Evolutionary conservation across 2,329 filamentous ascomycete genomes (phyloP), one percentile per base, ranked within the genome.

Genomic region (Penicillium nordicum): DNA sequence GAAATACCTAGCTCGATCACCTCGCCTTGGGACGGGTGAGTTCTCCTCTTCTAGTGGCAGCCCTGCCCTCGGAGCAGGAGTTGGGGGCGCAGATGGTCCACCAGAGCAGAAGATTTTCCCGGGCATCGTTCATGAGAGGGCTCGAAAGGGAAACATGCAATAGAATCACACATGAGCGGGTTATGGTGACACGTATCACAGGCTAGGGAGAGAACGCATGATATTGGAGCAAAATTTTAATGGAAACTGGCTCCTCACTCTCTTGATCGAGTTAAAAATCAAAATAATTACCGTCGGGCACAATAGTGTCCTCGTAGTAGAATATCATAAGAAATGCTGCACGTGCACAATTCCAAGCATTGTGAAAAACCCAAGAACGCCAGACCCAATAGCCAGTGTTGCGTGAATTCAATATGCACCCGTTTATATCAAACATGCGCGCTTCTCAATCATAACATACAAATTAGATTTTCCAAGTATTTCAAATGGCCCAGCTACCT

Each of bases 401-500:
- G 18, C 6, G n/a, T 41, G 21, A 29, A 18, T 36, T 23, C 11
- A 43, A 30, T 37, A 30, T 36, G n/a, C 30, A 43, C n/a, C 43
- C 30, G 30, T 41, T 10, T 44, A 37, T 50, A 16, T 49, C 7
- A 32, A 3, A 40, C 7, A 43, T 47, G 38, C 50, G 44, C 36
- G 36, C 36, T 36, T 25, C n/a, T 37, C 32, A 12, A 34, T 16
- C 43, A 37, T 32, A 30, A 11, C 25, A 51, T 30, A 40, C 21
- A 42, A 42, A 36, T 41, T 27, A 16, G 7, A 21, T 40, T 2
- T 51, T 18, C 5, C 9, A 32, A 48, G 4, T 18, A 40, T 0
- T 47, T 69, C 61, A 89, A 56, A 88, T 82, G 41, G 87, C 88
- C 88, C 88, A 92, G 66, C 88, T 90, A 54, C 88, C 88, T 55